These are phyloP conservation scores for Cyclocybe cylindracea DNA, from an alignment of 768 basidiomycete genomes.

Conservation along the genomic window DNA sequence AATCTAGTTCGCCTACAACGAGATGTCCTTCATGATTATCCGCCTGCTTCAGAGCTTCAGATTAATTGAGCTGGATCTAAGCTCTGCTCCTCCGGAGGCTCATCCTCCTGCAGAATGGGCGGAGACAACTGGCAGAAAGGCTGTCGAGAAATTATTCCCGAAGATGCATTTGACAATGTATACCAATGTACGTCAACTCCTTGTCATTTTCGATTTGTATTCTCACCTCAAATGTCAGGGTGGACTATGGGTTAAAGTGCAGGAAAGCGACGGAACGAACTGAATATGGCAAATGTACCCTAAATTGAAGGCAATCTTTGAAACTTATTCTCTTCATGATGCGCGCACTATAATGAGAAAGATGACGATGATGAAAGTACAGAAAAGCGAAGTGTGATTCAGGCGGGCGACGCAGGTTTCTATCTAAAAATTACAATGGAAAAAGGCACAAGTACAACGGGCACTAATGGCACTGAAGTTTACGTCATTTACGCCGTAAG, in stretches of 20 bases:
- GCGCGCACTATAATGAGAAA: background rate
- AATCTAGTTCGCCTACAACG: constrained; percentile 55
- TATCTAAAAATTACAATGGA: background rate
- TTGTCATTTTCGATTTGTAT: background rate
- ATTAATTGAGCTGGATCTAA: constrained; percentile 44
- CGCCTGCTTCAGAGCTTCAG: constrained; percentile 63
- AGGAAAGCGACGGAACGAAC: constrained; percentile 30
- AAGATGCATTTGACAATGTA: constrained; percentile 61
- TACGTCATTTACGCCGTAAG: constrained; percentile 1
- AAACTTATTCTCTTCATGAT: background rate
- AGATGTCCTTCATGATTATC: constrained; percentile 65
- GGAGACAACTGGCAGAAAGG: constrained; percentile 44
- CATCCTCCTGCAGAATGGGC: constrained; percentile 51
- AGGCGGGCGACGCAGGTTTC: background rate
- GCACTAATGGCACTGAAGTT: background rate
- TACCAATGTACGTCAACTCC: constrained; percentile 32
- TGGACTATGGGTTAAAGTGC: constrained; percentile 55
- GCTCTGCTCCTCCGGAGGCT: constrained; percentile 45
- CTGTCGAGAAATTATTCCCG: constrained; percentile 49
- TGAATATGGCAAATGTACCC: background rate
- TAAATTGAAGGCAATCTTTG: too few relatives aligned
- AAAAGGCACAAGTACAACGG: too few relatives aligned
- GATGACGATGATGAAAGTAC: background rate
- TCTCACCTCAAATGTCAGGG: constrained; percentile 32
- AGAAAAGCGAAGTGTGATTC: background rate